These are phyloP conservation scores for Toxoplasma gondii DNA, from an alignment of 169 alveolate genomes.

Conservation along the genomic window DNA sequence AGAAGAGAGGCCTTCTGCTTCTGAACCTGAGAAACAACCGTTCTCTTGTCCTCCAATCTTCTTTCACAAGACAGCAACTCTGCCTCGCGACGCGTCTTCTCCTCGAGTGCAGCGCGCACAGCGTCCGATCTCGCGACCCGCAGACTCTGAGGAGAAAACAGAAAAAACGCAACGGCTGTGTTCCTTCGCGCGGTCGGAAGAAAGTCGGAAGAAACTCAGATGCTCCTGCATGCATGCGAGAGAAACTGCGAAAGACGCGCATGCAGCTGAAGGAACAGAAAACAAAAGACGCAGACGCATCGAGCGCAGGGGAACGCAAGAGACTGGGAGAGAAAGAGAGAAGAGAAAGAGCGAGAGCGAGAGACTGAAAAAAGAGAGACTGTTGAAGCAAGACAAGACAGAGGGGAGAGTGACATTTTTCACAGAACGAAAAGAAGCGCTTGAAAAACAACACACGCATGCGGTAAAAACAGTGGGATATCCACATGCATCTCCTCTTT, in stretches of 20 bases:
- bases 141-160: background rate
- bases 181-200: no score
- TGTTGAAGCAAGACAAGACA: background rate
- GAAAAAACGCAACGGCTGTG: no score
- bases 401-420: background rate
- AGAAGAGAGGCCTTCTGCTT: background rate
- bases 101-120: background rate
- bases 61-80: background rate
- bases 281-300: background rate
- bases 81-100: background rate
- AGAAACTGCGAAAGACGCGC: background rate
- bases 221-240: background rate
- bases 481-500: background rate
- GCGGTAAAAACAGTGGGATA: background rate
- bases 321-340: background rate
- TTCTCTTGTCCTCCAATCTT: background rate
- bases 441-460: background rate
- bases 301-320: background rate
- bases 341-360: background rate
- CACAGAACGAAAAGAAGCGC: background rate
- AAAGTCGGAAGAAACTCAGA: no score
- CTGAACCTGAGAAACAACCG: background rate
- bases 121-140: background rate
- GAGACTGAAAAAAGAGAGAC: background rate
- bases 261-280: background rate